Evolutionary conservation across 495 filamentous ascomycete genomes (phyloP).

Genomic region (Penicillium odoratum): DNA sequence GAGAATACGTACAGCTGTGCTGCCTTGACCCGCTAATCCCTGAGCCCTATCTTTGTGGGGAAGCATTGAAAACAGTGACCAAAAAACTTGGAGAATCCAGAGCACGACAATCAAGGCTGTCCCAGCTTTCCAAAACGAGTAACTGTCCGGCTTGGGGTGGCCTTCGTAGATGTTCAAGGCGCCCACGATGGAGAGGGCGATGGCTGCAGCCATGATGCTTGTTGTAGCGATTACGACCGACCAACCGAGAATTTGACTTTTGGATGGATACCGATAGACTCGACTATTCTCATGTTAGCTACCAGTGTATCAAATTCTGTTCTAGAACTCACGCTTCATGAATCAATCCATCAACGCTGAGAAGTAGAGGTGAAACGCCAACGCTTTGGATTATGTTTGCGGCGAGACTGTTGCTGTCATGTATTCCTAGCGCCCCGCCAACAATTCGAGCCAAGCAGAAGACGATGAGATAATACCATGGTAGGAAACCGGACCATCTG

Average conservation of each 20-base stretch:
- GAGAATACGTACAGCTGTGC: neutral
- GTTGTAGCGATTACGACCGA: neutral
- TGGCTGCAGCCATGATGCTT: neutral
- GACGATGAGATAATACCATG: neutral
- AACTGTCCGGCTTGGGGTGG: neutral
- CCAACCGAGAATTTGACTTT: neutral
- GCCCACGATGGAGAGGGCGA: neutral
- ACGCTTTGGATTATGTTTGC: neutral
- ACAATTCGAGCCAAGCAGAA: conserved; percentile 4
- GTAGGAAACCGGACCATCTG: neutral
- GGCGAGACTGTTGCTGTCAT: neutral
- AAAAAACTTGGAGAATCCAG: neutral
- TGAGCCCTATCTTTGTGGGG: neutral
- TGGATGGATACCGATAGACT: neutral
- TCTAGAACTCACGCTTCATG: conserved; percentile 1
- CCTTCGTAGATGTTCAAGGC: neutral
- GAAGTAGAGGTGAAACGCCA: neutral
- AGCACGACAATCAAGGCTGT: neutral
- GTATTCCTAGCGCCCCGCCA: neutral
- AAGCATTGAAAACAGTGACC: neutral
- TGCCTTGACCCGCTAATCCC: neutral
- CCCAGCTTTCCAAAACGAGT: neutral
- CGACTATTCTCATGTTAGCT: neutral
- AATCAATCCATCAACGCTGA: neutral
- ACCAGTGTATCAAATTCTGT: neutral